phyloP scores from a whole-genome alignment of 2,329 filamentous ascomycete species.

The Aphanoascus verrucosus region DNA sequence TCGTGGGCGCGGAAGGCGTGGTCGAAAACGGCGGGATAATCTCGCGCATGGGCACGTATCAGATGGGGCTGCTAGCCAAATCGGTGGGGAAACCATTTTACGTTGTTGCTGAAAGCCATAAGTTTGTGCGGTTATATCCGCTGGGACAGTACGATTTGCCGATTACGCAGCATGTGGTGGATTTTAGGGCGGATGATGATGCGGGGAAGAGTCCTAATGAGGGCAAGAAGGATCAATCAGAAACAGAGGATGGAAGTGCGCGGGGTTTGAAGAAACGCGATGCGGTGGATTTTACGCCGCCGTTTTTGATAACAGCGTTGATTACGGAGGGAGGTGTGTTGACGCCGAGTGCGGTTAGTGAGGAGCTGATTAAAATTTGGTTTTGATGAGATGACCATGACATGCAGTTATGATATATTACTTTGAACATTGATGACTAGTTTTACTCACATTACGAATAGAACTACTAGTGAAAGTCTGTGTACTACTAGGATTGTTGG shows the following conservation, averaged over 20 bases:
- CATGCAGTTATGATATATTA: not conserved
- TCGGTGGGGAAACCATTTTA: slow-evolving; percentile 68
- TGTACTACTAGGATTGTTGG: too few species aligned
- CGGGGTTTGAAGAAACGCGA: slow-evolving; percentile 10
- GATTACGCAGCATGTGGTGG: slow-evolving; percentile 65
- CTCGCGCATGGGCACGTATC: slow-evolving; percentile 72
- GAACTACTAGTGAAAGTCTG: too few species aligned
- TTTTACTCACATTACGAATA: too few species aligned
- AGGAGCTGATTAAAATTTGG: slow-evolving; percentile 56
- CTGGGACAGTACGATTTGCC: slow-evolving; percentile 71
- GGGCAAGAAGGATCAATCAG: not conserved
- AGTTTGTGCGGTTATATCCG: slow-evolving; percentile 83
- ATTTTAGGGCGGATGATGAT: slow-evolving; percentile 54
- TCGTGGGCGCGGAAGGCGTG: slow-evolving; percentile 67
- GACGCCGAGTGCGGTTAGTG: slow-evolving; percentile 54
- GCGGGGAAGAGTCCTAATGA: not conserved
- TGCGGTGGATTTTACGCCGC: slow-evolving; percentile 44
- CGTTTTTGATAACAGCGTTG: slow-evolving; percentile 52
- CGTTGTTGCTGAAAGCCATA: slow-evolving; percentile 89
- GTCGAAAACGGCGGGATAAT: slow-evolving; percentile 92
- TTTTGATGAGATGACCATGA: slow-evolving; percentile 25
- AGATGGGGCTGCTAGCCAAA: slow-evolving; percentile 73
- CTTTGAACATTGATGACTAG: not conserved
- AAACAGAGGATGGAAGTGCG: not conserved
- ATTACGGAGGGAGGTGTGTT: slow-evolving; percentile 56